Base-by-base conservation (phyloP, 768 basidiomycete species). In the Suillus clintonianus region DNA sequence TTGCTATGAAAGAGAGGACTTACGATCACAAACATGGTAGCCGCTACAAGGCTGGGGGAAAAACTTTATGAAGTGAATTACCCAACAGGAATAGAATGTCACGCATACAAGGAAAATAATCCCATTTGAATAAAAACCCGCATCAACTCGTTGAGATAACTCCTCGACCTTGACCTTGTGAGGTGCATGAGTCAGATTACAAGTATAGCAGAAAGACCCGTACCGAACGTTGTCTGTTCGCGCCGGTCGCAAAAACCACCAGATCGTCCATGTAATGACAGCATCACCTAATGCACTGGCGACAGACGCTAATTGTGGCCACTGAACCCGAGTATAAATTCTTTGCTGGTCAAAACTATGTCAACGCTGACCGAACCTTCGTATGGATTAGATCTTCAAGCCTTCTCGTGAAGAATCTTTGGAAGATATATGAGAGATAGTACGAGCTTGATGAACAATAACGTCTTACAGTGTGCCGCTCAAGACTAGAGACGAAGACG, bases 201-300 rank as follows among this genome's bases (percentile, higher is more conserved):
- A 45, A 24, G 13, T 4, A 30, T 34, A 8, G 5, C 15, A 30
- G 36, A 34, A 15, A 41, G 27, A 6, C 47, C 30, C 6, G 11
- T 61, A 72, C 71, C 69, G 62, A 47, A 22, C 27, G 34, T 56
- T 9, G 17, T 50, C 63, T n/a, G 56, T 66, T 27, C 62, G 63
- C 11, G 13, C 53, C 7, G 67, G 56, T 36, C 62, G 67, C 42
- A 72, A 54, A 45, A 63, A 70, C 55, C 62, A 69, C 0, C 56
- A 37, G 11, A 72, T 34, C 22, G 64, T 64, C 17, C 4, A 2
- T 5, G 69, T 72, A 60, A 72, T 70, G 48, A 62, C 13, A 17
- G 42, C 53, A 61, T 71, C 70, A 22, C 72, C 71, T 17, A 61
- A 1, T 36, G 72, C 65, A 22, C 70, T 67, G 8, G 67, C 47